phyloP scores from a whole-genome alignment of 345 rosid genomes.

The Mangifera indica region DNA sequence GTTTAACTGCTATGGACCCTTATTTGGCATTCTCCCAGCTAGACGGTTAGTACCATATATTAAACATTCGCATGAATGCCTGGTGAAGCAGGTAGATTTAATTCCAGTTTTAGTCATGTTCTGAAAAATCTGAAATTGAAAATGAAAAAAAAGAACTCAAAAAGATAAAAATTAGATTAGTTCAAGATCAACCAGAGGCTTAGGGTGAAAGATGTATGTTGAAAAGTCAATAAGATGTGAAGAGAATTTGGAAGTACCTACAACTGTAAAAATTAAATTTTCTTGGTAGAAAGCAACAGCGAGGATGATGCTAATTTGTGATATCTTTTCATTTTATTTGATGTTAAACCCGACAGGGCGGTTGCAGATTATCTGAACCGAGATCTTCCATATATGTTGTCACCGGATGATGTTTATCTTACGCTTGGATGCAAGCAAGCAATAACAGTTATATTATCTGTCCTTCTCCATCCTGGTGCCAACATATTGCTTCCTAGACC shows the following conservation, averaged over 20 bases:
- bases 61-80: too few relatives aligned
- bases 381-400: conserved; percentile 54
- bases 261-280: too few relatives aligned
- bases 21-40: conserved; percentile 28
- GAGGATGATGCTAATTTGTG: too few relatives aligned
- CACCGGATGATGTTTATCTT: conserved; percentile 47
- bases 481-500: conserved; percentile 67
- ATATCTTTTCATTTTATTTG: background rate
- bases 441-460: conserved; percentile 41
- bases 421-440: conserved; percentile 63
- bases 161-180: too few relatives aligned
- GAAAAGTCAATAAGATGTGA: background rate
- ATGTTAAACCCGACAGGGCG: conserved; percentile 37
- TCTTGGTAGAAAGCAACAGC: too few relatives aligned
- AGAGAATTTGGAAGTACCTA: background rate
- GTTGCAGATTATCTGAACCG: conserved; percentile 55
- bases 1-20: conserved; percentile 46
- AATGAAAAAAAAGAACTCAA: too few relatives aligned
- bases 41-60: too few relatives aligned
- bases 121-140: too few relatives aligned
- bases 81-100: conserved; percentile 24
- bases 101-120: too few relatives aligned
- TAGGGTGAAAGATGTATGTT: background rate
- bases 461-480: conserved; percentile 52
- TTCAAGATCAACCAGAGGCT: background rate